phyloP scores from a whole-genome alignment of 345 rosid genomes.

The Gynandropsis gynandra region DNA sequence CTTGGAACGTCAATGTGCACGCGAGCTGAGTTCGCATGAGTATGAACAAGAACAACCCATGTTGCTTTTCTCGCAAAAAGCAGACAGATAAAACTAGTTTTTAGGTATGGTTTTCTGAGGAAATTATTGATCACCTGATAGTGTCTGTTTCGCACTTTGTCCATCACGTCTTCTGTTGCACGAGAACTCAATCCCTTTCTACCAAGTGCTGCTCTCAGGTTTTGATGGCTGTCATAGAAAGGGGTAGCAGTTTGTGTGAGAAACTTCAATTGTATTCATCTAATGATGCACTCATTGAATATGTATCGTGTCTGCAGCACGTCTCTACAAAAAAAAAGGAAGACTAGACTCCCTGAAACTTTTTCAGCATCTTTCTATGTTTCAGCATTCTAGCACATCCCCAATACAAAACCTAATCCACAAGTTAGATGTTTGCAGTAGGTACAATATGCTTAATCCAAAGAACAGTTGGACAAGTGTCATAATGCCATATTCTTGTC shows the following conservation, averaged over 20 bases:
- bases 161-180: slow-evolving; percentile 62
- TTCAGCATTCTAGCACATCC: too few species aligned
- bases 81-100: slow-evolving; percentile 8
- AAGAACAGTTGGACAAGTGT: neutral
- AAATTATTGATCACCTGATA: slow-evolving; percentile 50
- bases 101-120: neutral
- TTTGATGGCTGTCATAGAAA: slow-evolving; percentile 56
- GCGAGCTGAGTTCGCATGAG: slow-evolving; percentile 48
- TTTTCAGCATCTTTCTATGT: too few species aligned
- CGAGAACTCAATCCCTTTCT: slow-evolving; percentile 70
- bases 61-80: slow-evolving; percentile 11
- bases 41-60: neutral
- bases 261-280: neutral
- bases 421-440: too few species aligned
- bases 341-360: too few species aligned
- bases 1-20: slow-evolving; percentile 85
- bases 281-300: slow-evolving; percentile 2
- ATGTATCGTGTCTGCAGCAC: neutral
- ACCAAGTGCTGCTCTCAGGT: slow-evolving; percentile 73
- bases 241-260: slow-evolving; percentile 8
- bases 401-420: too few species aligned
- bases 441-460: too few species aligned
- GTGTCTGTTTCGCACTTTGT: slow-evolving; percentile 71
- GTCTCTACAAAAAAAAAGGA: neutral
- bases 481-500: neutral